Evolutionary conservation across 2,329 filamentous ascomycete species (phyloP).

Genomic region (Sporothrix globosa): DNA sequence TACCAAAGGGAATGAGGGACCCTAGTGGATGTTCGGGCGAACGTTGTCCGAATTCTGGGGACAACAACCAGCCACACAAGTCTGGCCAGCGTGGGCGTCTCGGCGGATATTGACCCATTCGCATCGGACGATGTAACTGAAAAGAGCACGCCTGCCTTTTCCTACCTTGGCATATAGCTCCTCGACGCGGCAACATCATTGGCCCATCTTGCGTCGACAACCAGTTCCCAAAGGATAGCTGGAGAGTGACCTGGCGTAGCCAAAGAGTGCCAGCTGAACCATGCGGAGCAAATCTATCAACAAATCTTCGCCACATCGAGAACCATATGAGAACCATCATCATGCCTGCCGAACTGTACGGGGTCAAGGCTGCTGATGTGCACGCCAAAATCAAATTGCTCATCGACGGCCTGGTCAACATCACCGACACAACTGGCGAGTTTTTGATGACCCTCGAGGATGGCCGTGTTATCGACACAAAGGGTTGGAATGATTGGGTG

Average conservation of each 20-base stretch:
- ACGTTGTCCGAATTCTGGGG: background rate
- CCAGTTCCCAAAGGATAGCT: background rate
- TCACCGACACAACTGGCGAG: slow-evolving; percentile 73
- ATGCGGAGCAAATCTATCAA: too few relatives aligned
- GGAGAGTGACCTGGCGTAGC: background rate
- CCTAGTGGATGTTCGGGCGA: background rate
- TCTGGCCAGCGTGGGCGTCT: background rate
- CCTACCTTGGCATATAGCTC: slow-evolving; percentile 12
- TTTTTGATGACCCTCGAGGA: slow-evolving; percentile 73
- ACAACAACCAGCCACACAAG: background rate
- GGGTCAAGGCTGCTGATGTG: slow-evolving; percentile 53
- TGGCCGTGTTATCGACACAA: slow-evolving; percentile 78
- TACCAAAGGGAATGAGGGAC: background rate
- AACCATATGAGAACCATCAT: slow-evolving; percentile 28
- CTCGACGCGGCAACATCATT: slow-evolving; percentile 6
- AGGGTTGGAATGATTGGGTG: slow-evolving; percentile 77
- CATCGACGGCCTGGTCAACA: slow-evolving; percentile 75
- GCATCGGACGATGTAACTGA: slow-evolving; percentile 15
- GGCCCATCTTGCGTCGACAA: background rate
- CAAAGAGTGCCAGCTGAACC: background rate
- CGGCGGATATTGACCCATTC: slow-evolving; percentile 19
- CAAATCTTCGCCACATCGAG: background rate
- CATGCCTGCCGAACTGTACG: slow-evolving; percentile 51
- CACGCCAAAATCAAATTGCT: slow-evolving; percentile 64
- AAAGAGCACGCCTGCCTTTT: slow-evolving; percentile 14